phyloP scores from a whole-genome alignment of 2,329 filamentous ascomycete species.

The Microdochium bolleyi region DNA sequence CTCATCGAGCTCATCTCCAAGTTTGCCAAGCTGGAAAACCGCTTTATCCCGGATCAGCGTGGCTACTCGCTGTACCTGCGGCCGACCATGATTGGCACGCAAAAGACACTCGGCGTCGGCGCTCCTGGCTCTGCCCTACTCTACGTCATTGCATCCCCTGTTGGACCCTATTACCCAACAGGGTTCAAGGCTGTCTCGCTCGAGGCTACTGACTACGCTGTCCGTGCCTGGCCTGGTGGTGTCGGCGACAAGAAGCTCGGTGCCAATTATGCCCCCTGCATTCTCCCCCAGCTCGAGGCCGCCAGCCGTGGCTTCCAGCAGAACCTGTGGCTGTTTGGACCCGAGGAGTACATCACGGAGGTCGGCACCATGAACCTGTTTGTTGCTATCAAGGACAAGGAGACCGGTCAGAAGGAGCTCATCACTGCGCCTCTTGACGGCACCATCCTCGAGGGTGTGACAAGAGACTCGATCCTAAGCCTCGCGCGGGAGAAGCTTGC shows the following conservation, averaged over 20 bases:
- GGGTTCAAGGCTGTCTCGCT: conserved; percentile 96
- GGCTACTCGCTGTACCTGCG: conserved; percentile 95
- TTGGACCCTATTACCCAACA: conserved; percentile 96
- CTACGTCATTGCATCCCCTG: conserved; percentile 91
- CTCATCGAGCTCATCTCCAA: conserved; percentile 76
- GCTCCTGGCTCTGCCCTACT: conserved; percentile 88
- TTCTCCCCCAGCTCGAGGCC: conserved; percentile 90
- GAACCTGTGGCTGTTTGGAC: conserved; percentile 95
- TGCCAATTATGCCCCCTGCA: conserved; percentile 98
- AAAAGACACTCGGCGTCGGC: conserved; percentile 85
- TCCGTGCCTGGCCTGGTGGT: conserved; percentile 94
- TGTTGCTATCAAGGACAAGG: conserved; percentile 73
- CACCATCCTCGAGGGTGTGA: conserved; percentile 93
- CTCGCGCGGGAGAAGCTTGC: conserved; percentile 77
- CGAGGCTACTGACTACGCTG: conserved; percentile 93
- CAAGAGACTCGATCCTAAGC: conserved; percentile 79
- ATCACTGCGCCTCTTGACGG: conserved; percentile 94
- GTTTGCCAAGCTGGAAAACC: conserved; percentile 72
- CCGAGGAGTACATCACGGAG: conserved; percentile 93
- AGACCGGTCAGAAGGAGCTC: conserved; percentile 85
- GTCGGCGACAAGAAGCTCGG: conserved; percentile 98
- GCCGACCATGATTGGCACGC: conserved; percentile 95
- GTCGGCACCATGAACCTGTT: conserved; percentile 99
- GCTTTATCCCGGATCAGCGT: conserved; percentile 79
- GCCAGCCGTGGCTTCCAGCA: conserved; percentile 91